Conservation (phyloP, 2,329 filamentous ascomycete species). For the Penicillium sumatraense region DNA sequence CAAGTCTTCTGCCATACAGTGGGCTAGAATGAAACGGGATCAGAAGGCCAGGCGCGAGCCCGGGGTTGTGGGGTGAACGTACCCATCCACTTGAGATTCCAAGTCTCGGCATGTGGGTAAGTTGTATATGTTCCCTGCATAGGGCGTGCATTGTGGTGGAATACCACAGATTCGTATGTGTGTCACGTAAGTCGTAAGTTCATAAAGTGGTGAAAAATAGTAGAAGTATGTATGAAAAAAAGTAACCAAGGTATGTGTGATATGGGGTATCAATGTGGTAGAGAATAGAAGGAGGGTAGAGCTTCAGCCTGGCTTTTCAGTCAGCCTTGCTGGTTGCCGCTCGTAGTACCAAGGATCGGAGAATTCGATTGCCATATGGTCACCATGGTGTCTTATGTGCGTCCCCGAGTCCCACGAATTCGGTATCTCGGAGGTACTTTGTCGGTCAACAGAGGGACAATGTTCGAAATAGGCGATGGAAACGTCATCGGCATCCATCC, state of each 20-base stretch:
- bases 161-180: slow-evolving; percentile 18
- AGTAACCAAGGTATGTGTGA: neutral
- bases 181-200: slow-evolving; percentile 25
- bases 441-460: slow-evolving; percentile 22
- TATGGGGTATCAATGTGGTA: neutral
- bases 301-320: slow-evolving; percentile 19
- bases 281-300: too few relatives aligned
- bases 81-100: neutral
- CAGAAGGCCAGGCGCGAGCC: slow-evolving; percentile 11
- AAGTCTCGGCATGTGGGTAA: neutral
- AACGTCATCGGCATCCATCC: slow-evolving; percentile 42
- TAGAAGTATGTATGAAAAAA: neutral
- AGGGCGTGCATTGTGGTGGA: neutral
- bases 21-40: neutral
- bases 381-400: slow-evolving; percentile 23
- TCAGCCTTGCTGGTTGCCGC: slow-evolving; percentile 7
- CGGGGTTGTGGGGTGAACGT: neutral
- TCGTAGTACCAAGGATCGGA: slow-evolving; percentile 22
- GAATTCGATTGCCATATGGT: slow-evolving; percentile 29
- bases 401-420: slow-evolving; percentile 38
- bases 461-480: slow-evolving; percentile 47
- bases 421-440: slow-evolving; percentile 31
- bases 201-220: slow-evolving; percentile 13
- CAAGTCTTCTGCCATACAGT: neutral
- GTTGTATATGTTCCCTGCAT: neutral